These are phyloP conservation scores for Heterobasidion parviporum DNA, from an alignment of 1,284 basidiomycete species.

Conservation along the genomic window DNA sequence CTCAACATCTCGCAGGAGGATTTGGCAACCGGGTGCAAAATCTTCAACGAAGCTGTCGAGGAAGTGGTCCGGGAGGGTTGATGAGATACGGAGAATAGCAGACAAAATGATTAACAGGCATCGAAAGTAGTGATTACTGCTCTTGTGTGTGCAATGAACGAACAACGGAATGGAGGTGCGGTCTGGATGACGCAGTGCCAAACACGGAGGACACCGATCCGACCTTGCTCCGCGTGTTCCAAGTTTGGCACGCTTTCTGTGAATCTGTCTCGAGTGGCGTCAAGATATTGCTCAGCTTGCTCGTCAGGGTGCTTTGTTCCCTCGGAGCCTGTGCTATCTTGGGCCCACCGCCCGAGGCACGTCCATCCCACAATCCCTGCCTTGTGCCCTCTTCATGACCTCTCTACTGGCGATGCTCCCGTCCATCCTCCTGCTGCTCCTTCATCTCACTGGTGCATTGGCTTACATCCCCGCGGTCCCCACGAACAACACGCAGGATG, in stretches of 20 bases:
- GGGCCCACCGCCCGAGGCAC: background rate
- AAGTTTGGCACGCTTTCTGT: too few species aligned
- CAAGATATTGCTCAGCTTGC: too few species aligned
- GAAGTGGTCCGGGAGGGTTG: constrained; percentile 51
- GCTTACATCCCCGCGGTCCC: constrained; percentile 69
- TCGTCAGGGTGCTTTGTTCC: background rate
- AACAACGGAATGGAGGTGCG: background rate
- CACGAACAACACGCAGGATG: constrained; percentile 54
- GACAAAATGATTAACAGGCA: too few species aligned
- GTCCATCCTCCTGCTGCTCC: constrained; percentile 1
- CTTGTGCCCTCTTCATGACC: background rate
- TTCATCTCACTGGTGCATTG: constrained; percentile 7
- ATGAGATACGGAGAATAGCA: background rate
- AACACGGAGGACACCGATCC: background rate
- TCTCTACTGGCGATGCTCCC: background rate
- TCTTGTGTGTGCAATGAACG: background rate
- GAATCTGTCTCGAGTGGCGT: too few species aligned
- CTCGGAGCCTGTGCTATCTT: background rate
- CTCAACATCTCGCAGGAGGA: constrained; percentile 58
- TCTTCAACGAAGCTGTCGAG: constrained; percentile 55
- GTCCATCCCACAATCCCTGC: background rate
- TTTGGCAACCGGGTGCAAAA: constrained; percentile 47
- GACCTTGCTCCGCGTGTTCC: too few species aligned
- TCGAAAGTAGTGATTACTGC: too few species aligned
- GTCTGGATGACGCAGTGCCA: background rate